Base-by-base conservation (phyloP, 177 flowering plant genomes). In the Tripterygium wilfordii region DNA sequence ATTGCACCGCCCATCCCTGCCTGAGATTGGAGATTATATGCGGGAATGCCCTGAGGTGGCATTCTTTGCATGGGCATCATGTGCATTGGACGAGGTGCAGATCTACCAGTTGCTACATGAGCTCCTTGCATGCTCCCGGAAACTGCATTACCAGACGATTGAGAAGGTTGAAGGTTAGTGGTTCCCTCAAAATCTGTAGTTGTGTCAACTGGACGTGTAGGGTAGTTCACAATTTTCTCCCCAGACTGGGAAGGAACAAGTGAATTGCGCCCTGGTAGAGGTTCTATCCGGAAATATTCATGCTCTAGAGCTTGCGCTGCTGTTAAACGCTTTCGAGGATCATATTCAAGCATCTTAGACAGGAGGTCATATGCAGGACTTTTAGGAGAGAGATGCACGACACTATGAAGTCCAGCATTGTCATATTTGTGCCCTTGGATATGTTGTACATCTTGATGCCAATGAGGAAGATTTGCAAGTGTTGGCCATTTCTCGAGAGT, bases 271-370 rank as follows among this genome's bases (percentile, higher is more conserved):
- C 99, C 99, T 27, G 96, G 97, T 24, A 81, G 61, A 57, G 97
- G 97, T 36, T 94, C 99, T 19, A 69, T 62, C n/a, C 84, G 80
- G 45, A 94, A 94, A 54, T 83, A 94, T 90, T 94, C 99, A 66
- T 94, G 99, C 61, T 94, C 97, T 53, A 94, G 69, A 25, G 99
- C 99, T 64, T 94, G 97, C 47, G 96, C 80, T 38, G 99, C 99
- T 48, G 96, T 87, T 60, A 94, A 62, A 36, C 96, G 86, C 70
- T 87, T 94, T 47, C 68, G 76, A 53, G 99, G 99, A 71, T 94
- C 99, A 66, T 94, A 94, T 60, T 92, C 99, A 5, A 92, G 92
- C 99, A 92, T 92, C 71, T 82, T 87, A 7, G 97, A 79, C 47
- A 94, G 81, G 45, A 94, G 97, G 48, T 94, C 97, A 60, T 72